Evolutionary conservation across 2,329 filamentous ascomycete species (phyloP).

Genomic region (Hypoxylon sp.): DNA sequence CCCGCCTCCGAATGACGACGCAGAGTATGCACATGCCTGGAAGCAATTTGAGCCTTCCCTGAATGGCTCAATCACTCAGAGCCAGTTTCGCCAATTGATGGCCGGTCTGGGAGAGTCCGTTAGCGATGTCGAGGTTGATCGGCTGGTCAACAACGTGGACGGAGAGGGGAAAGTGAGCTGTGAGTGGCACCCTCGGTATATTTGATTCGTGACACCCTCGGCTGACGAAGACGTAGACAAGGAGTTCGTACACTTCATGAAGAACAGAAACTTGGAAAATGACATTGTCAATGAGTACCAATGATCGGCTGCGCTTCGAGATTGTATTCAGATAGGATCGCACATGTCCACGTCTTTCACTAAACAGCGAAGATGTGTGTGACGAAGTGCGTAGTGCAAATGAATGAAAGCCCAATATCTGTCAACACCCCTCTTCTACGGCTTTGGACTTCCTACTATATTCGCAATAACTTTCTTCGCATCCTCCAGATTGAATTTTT

Average conservation of each 20-base stretch:
- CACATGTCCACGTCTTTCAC: not conserved
- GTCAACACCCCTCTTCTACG: not conserved
- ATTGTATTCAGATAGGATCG: not conserved
- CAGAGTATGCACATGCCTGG: constrained; percentile 47
- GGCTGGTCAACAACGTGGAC: constrained; percentile 47
- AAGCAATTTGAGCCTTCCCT: constrained; percentile 46
- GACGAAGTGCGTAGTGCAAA: too few relatives aligned
- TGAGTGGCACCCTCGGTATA: constrained; percentile 34
- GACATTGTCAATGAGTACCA: constrained; percentile 41
- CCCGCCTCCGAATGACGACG: constrained; percentile 41
- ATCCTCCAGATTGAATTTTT: constrained; percentile 3
- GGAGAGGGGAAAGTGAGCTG: constrained; percentile 49
- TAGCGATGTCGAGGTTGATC: constrained; percentile 47
- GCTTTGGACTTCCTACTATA: not conserved
- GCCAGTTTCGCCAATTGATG: constrained; percentile 48
- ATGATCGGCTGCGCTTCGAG: not conserved
- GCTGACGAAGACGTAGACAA: constrained; percentile 38
- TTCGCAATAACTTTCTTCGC: constrained; percentile 2
- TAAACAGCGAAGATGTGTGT: not conserved
- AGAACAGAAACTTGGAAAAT: constrained; percentile 43
- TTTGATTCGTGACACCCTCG: not conserved
- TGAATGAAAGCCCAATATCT: not conserved
- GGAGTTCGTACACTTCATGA: constrained; percentile 48
- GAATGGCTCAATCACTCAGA: constrained; percentile 46
- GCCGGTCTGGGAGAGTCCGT: constrained; percentile 45